Base-by-base conservation (phyloP, 1,139 yeast species). In the Magnusiomyces magnusii region DNA sequence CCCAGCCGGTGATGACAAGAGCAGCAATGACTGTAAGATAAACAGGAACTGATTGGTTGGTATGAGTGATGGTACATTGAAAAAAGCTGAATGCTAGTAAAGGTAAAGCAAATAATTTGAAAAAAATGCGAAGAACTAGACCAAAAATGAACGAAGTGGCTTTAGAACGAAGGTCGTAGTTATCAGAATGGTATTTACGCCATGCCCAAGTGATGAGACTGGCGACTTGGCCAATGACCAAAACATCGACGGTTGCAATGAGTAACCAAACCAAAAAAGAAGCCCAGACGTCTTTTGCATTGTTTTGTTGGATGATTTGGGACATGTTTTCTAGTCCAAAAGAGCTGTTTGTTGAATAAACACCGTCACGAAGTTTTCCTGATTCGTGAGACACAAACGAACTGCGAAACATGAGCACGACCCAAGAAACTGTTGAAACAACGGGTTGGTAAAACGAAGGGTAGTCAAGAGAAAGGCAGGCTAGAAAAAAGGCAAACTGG, bases 381-480 rank as follows among this genome's bases (percentile, higher is more conserved):
- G 63, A 54, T 3, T 53, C 21, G 24, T 47, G 47, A 17, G 68
- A 63, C 10, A 65, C 69, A 53, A 69, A 65, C 41, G 67, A 66
- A 54, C 61, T 59, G 31, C 67, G 67, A 58, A 73, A 73, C 54
- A 71, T 62, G 44, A 73, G 64, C 27, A 70, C 61, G 15, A 73
- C 66, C 82, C 82, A 78, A 24, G 77, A 66, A 15, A 73, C 61
- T 1, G 73, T 66, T 1, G 76, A 65, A 53, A 84, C 70, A 15
- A 82, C 70, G 0, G 87, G 87, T 65, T 81, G 86, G 62, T 78
- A 81, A 66, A 81, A 84, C 0, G 87, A 88, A 0, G 92, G 91
- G 64, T 82, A 86, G 41, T 76, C 73, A 34, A 86, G 68, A 63
- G 80, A 79, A 49, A 86, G 72, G 2, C 83, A 84, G 2, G 80